Conservation (phyloP, 768 basidiomycete genomes). For the Kwoniella shandongensis region DNA sequence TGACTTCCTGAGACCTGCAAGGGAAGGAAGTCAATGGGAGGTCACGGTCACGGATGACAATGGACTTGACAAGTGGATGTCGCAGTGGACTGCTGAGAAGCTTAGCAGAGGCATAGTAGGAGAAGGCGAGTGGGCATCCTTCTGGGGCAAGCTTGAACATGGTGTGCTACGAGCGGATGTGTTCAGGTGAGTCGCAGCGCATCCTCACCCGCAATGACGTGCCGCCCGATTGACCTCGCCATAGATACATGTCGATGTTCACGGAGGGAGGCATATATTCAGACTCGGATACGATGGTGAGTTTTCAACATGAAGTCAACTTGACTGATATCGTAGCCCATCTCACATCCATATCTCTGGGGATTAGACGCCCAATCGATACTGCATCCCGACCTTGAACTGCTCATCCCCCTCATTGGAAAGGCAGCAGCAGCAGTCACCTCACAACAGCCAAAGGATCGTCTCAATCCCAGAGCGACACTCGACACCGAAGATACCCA, state of each 20-base stretch:
- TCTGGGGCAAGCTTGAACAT: slow-evolving; percentile 20
- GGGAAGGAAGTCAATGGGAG: slow-evolving; percentile 21
- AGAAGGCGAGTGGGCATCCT: slow-evolving; percentile 10
- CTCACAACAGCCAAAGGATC: not conserved
- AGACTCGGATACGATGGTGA: slow-evolving; percentile 28
- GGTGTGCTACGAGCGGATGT: slow-evolving; percentile 28
- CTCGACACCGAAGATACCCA: not conserved
- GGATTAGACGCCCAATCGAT: slow-evolving; percentile 16
- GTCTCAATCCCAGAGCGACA: slow-evolving; percentile 3
- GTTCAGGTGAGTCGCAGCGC: slow-evolving; percentile 11
- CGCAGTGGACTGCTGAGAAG: slow-evolving; percentile 21
- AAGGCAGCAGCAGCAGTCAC: not conserved
- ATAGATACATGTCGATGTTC: slow-evolving; percentile 25
- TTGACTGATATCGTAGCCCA: slow-evolving; percentile 14
- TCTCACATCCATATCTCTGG: slow-evolving; percentile 32
- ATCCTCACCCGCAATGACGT: not conserved
- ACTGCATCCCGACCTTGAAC: slow-evolving; percentile 18
- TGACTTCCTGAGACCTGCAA: slow-evolving; percentile 9
- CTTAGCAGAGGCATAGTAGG: slow-evolving; percentile 6
- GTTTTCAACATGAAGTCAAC: not conserved
- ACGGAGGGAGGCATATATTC: slow-evolving; percentile 23
- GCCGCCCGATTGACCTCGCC: not conserved
- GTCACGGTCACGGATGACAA: slow-evolving; percentile 20
- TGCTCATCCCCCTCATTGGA: slow-evolving; percentile 10
- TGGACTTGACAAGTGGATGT: slow-evolving; percentile 23